Evolutionary conservation across 257 asterid genomes (phyloP), one percentile per base, ranked within the genome.

Genomic region (Gynochthodes officinalis): DNA sequence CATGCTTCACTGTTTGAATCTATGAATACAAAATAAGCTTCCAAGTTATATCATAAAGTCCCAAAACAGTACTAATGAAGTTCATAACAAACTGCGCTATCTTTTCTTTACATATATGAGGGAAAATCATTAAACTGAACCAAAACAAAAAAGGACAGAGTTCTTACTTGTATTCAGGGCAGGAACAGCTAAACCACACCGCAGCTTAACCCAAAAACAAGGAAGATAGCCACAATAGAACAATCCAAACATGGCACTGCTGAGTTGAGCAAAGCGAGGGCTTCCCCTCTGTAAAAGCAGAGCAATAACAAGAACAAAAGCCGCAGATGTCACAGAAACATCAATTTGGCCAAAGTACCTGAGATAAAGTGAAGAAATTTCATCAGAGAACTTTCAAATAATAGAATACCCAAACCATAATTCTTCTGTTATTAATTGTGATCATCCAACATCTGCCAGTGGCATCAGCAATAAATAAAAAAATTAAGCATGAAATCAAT

Each of bases 171-270:
- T 84, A 76, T 95, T 86, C 67, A 92, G 75, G 54, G 96, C 87
- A 25, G 99, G 98, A 64, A 78, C 96, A 53, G 97, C 89, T 77
- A 89, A 83, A 77, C 94, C 86, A 79, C 97, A 91, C 64, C 98
- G 88, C 62, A 95, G 86, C 88, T 92, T 95, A 75, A 95, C 91
- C 99, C 99, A 95, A 82, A 95, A 95, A 82, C 96, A 89, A 75
- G 99, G 99, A 79, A 95, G 99, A 86, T 89, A 95, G 67, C 99
- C 99, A 75, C 97, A 89, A 75, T 92, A 95, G 71, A 95, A 89
- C 68, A 95, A 91, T 75, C 97, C 99, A 84, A 95, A 95, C 90
- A 95, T 89, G 76, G 97, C 80, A 83, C 96, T 92, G 74, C 96
- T 89, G 74, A 95, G 96, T 79, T 95, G 96, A 78, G 98, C 76